Evolutionary conservation across 306 rosid species (phyloP).

Genomic region (Prunus davidiana): DNA sequence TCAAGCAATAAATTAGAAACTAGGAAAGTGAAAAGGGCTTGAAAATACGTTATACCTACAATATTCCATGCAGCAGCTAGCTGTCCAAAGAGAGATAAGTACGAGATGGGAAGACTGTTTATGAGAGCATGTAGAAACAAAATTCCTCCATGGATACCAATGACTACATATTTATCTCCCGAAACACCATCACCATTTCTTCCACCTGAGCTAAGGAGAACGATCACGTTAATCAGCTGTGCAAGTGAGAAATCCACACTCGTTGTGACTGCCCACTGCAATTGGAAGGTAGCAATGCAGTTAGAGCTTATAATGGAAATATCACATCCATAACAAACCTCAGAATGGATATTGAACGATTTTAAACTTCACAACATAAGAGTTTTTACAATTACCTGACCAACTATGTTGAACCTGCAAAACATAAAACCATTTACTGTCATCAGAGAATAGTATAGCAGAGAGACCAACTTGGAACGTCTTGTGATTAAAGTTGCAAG

Average conservation of each 20-base stretch:
- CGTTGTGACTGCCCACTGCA: slow-evolving; percentile 99
- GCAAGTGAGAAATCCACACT: slow-evolving; percentile 93
- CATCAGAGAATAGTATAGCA: slow-evolving; percentile 23
- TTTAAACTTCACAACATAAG: slow-evolving; percentile 26
- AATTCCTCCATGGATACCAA: slow-evolving; percentile 68
- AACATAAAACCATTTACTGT: slow-evolving; percentile 26
- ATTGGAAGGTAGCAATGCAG: slow-evolving; percentile 29
- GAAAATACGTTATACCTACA: slow-evolving; percentile 48
- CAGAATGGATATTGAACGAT: slow-evolving; percentile 29
- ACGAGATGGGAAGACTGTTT: slow-evolving; percentile 76
- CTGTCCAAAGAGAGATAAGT: slow-evolving; percentile 85
- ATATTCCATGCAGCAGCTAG: slow-evolving; percentile 87
- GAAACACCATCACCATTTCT: slow-evolving; percentile 73
- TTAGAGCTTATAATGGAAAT: slow-evolving; percentile 20
- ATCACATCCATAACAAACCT: slow-evolving; percentile 22
- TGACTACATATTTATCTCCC: slow-evolving; percentile 73
- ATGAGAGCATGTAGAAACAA: slow-evolving; percentile 70
- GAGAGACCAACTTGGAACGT: slow-evolving; percentile 13
- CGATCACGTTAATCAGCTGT: slow-evolving; percentile 73
- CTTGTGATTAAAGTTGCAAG: slow-evolving; percentile 10
- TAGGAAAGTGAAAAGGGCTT: slow-evolving; percentile 1
- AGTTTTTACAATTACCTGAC: slow-evolving; percentile 69
- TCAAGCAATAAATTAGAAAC: not conserved
- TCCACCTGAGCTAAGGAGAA: slow-evolving; percentile 92
- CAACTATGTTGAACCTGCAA: slow-evolving; percentile 97